phyloP scores from a whole-genome alignment of 257 asterid genomes.

The Leonotis leonurus region DNA sequence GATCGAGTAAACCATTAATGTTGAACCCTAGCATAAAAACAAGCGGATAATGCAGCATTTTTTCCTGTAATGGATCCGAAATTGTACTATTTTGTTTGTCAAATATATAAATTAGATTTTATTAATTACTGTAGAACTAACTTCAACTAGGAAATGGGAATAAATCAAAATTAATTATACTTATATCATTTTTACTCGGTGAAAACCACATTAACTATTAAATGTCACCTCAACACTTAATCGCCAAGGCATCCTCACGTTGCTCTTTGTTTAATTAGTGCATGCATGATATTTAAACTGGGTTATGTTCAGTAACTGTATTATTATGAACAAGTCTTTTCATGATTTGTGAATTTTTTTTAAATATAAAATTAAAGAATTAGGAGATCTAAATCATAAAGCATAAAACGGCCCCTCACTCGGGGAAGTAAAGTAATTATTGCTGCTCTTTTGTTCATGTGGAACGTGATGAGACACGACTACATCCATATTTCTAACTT shows the following conservation, averaged over 20 bases:
- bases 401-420: not conserved
- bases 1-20: not conserved
- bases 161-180: too few relatives aligned
- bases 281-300: not conserved
- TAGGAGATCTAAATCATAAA: not conserved
- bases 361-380: not conserved
- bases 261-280: too few relatives aligned
- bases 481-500: not conserved
- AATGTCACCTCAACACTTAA: too few relatives aligned
- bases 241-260: too few relatives aligned
- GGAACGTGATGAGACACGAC: not conserved
- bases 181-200: too few relatives aligned
- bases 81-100: too few relatives aligned
- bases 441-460: not conserved
- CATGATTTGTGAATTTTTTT: not conserved
- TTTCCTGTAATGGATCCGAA: not conserved
- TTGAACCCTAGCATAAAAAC: not conserved
- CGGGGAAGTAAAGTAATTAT: not conserved
- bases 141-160: too few relatives aligned
- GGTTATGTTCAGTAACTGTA: not conserved
- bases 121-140: too few relatives aligned
- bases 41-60: constrained; percentile 14
- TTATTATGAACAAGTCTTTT: too few relatives aligned
- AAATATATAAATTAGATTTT: too few relatives aligned
- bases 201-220: too few relatives aligned